These are phyloP conservation scores for Thyridium curvatum DNA, from an alignment of 2,329 filamentous ascomycete genomes.

Conservation along the genomic window DNA sequence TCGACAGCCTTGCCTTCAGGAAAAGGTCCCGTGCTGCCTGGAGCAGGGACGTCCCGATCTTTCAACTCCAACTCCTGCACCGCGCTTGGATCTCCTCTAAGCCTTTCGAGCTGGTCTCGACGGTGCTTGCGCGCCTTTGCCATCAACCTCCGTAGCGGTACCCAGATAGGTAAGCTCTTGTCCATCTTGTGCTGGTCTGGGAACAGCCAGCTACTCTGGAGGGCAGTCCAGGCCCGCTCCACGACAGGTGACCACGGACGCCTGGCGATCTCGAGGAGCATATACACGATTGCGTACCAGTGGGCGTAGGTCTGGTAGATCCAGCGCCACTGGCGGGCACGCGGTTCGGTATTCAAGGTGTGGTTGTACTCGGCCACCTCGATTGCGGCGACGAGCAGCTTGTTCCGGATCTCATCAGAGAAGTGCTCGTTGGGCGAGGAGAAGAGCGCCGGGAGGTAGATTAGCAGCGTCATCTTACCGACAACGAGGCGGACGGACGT, in stretches of 20 bases:
- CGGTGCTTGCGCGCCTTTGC: slow-evolving; percentile 29
- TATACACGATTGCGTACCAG: slow-evolving; percentile 51
- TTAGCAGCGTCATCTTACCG: slow-evolving; percentile 71
- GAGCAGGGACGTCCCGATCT: slow-evolving; percentile 18
- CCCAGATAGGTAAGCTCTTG: slow-evolving; percentile 26
- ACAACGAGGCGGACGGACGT: slow-evolving; percentile 57
- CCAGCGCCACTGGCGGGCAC: slow-evolving; percentile 48
- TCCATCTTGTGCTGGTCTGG: slow-evolving; percentile 20
- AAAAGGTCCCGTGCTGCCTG: slow-evolving; percentile 21
- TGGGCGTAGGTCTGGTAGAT: slow-evolving; percentile 52
- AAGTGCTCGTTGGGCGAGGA: slow-evolving; percentile 26
- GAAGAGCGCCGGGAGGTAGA: slow-evolving; percentile 68
- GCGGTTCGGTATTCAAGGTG: slow-evolving; percentile 40
- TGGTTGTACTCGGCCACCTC: slow-evolving; percentile 51
- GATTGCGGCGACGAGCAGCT: slow-evolving; percentile 41
- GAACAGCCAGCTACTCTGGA: slow-evolving; percentile 38
- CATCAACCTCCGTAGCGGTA: slow-evolving; percentile 32
- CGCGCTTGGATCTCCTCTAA: slow-evolving; percentile 18
- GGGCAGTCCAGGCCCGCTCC: slow-evolving; percentile 40
- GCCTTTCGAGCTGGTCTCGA: slow-evolving; percentile 23
- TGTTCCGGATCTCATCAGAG: slow-evolving; percentile 30
- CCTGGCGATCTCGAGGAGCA: slow-evolving; percentile 44
- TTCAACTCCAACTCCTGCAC: slow-evolving; percentile 18
- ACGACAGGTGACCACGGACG: slow-evolving; percentile 36
- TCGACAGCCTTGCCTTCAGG: slow-evolving; percentile 13